A percentile compares a stretch with the other conserved stretches of the same genome.
Conservation (phyloP, 495 filamentous ascomycete genomes). For the Mytilinidion resinicola region DNA sequence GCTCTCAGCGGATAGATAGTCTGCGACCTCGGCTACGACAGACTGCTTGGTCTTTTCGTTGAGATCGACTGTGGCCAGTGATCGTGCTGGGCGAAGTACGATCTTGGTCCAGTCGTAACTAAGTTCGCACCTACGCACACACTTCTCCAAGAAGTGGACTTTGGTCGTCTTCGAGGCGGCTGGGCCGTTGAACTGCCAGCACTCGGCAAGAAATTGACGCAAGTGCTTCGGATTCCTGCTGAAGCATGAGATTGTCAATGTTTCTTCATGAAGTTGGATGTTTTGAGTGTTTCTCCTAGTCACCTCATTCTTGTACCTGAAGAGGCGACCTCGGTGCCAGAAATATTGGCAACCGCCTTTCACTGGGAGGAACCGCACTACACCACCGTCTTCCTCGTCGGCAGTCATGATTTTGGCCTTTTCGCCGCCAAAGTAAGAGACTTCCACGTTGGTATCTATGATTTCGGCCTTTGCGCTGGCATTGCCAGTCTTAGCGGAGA, state of each 20-base stretch:
- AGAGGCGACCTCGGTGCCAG: conserved; percentile 15
- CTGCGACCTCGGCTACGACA: conserved; percentile 4
- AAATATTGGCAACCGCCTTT: conserved; percentile 7
- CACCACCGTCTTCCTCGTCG: too few species aligned
- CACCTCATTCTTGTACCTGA: conserved; percentile 1
- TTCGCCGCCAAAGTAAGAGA: too few species aligned
- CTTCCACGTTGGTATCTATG: too few species aligned
- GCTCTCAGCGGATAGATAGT: conserved; percentile 1
- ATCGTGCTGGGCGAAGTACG: conserved; percentile 2
- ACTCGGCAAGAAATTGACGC: conserved; percentile 7
- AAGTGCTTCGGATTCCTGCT: conserved; percentile 12
- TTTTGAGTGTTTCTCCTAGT: background rate
- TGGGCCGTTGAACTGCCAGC: conserved; percentile 1
- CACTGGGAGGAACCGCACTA: too few species aligned
- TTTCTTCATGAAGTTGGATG: too few species aligned
- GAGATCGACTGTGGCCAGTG: conserved; percentile 19
- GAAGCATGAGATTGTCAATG: background rate
- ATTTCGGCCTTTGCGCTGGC: too few species aligned
- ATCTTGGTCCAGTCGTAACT: background rate
- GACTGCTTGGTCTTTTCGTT: conserved; percentile 5
- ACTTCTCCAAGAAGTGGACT: conserved; percentile 2
- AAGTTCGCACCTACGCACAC: too few species aligned
- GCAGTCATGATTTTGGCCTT: too few species aligned
- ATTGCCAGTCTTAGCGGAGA: too few species aligned
- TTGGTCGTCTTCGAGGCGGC: conserved; percentile 1